These are phyloP conservation scores for Fragaria vesca DNA, from an alignment of 306 rosid species.

Conservation along the genomic window DNA sequence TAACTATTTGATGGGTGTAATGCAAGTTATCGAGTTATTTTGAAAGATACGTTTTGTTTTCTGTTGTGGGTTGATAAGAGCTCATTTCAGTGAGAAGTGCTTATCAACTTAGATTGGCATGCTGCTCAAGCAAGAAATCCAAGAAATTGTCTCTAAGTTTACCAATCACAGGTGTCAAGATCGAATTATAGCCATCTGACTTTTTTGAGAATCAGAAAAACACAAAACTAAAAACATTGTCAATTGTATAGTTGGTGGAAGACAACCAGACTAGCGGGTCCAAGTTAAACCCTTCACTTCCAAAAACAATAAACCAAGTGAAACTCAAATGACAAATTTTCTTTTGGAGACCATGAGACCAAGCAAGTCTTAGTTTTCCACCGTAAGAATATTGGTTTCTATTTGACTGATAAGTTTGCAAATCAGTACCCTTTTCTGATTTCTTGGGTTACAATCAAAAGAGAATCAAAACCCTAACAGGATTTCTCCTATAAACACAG, in stretches of 20 bases:
- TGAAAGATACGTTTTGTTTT: background rate
- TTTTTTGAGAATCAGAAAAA: background rate
- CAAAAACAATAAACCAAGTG: background rate
- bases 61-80: background rate
- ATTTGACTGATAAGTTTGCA: background rate
- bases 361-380: constrained; percentile 4
- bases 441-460: background rate
- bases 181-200: background rate
- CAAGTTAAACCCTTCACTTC: constrained; percentile 12
- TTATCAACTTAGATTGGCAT: background rate
- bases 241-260: constrained; percentile 4
- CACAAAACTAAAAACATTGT: background rate
- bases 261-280: constrained; percentile 33
- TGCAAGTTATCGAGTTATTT: background rate
- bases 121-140: background rate
- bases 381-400: background rate
- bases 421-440: background rate
- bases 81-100: background rate
- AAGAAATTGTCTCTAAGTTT: background rate
- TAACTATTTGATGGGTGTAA: background rate
- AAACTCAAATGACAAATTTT: background rate
- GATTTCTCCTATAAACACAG: background rate
- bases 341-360: background rate
- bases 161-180: background rate
- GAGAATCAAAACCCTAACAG: background rate